phyloP scores from a whole-genome alignment of 75 land plant species.

The Sequoiadendron giganteum region DNA sequence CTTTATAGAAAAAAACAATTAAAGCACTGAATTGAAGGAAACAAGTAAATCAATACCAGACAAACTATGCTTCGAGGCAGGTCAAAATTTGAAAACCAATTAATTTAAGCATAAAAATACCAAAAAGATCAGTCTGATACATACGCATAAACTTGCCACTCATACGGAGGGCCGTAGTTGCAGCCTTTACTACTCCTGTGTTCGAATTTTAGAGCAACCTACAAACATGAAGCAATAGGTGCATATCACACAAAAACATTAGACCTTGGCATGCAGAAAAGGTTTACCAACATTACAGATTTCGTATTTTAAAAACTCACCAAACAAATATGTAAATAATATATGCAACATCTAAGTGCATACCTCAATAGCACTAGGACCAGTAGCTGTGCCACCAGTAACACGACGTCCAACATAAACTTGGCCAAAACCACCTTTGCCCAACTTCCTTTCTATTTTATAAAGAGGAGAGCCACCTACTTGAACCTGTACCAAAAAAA shows the following conservation, averaged over 20 bases:
- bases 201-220: conserved; percentile 93
- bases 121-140: conserved; percentile 15
- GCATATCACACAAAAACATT: not conserved
- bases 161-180: conserved; percentile 83
- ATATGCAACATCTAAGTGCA: not conserved
- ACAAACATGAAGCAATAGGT: not conserved
- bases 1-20: not conserved
- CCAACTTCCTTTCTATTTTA: conserved; percentile 83
- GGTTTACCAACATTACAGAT: not conserved
- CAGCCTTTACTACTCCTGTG: conserved; percentile 91
- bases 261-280: not conserved
- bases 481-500: conserved; percentile 43
- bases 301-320: not conserved
- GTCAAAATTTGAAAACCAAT: not conserved
- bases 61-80: too few species aligned
- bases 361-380: conserved; percentile 86
- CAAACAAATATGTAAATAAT: not conserved
- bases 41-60: not conserved
- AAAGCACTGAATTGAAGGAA: not conserved
- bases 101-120: not conserved
- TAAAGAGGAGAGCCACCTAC: conserved; percentile 85
- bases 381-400: conserved; percentile 44
- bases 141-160: conserved; percentile 89
- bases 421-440: conserved; percentile 96
- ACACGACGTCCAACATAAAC: conserved; percentile 91